These are phyloP conservation scores for Aureoboletus auriporus DNA, from an alignment of 768 basidiomycete species.

Conservation along the genomic window DNA sequence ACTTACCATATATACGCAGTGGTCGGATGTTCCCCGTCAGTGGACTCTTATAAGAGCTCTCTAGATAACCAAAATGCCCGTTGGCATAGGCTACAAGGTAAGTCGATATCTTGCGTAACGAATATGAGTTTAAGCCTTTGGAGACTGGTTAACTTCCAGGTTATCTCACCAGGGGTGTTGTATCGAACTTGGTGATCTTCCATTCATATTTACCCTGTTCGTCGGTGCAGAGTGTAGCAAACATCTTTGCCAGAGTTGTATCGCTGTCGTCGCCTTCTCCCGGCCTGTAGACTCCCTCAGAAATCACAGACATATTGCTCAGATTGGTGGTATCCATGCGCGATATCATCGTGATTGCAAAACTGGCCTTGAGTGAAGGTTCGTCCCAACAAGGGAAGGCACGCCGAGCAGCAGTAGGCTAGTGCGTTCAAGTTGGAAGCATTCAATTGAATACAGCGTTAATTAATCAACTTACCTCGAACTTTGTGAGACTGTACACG, in stretches of 20 bases:
- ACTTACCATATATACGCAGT: constrained; percentile 75
- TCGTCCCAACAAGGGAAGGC: constrained; percentile 94
- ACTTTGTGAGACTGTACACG: constrained; percentile 83
- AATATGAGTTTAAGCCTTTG: not conserved
- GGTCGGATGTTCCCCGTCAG: constrained; percentile 78
- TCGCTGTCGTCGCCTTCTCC: constrained; percentile 28
- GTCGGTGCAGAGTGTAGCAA: constrained; percentile 35
- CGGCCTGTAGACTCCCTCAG: constrained; percentile 48
- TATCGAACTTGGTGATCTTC: constrained; percentile 81
- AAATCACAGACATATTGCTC: constrained; percentile 82
- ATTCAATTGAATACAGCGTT: not conserved
- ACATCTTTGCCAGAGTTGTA: constrained; percentile 36
- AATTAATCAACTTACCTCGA: constrained; percentile 49
- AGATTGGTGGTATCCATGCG: constrained; percentile 69
- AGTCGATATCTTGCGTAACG: constrained; percentile 59
- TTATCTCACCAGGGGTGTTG: constrained; percentile 61
- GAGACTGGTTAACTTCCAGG: not conserved
- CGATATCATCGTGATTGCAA: constrained; percentile 75
- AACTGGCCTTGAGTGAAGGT: constrained; percentile 84
- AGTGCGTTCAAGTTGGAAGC: not conserved
- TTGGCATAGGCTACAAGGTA: constrained; percentile 90
- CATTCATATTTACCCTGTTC: constrained; percentile 38
- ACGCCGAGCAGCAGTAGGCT: constrained; percentile 83
- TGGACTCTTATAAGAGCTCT: constrained; percentile 74
- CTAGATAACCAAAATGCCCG: constrained; percentile 69